Conservation (phyloP, 495 filamentous ascomycete genomes). For the Penicillium manginii region DNA sequence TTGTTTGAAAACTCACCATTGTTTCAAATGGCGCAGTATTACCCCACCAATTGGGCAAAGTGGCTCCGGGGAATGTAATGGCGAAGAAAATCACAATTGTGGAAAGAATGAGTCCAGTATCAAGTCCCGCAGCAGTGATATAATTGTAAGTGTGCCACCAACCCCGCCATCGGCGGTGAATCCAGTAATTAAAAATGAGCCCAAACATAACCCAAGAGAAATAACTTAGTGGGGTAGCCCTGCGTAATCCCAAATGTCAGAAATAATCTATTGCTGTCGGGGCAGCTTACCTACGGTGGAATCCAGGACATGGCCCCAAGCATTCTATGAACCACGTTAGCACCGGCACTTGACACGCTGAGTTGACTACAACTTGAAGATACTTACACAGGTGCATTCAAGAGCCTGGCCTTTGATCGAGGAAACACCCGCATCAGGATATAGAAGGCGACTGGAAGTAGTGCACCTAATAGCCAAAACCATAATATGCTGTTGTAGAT, state of each 20-base stretch:
- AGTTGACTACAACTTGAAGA: too few relatives aligned
- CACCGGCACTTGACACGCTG: not conserved
- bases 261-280: not conserved
- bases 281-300: slow-evolving; percentile 42
- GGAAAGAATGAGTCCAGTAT: slow-evolving; percentile 58
- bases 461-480: slow-evolving; percentile 60
- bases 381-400: slow-evolving; percentile 54
- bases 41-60: slow-evolving; percentile 59
- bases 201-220: slow-evolving; percentile 62
- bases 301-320: slow-evolving; percentile 60
- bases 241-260: not conserved
- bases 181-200: slow-evolving; percentile 59
- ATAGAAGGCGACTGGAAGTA: slow-evolving; percentile 56
- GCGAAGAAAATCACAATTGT: slow-evolving; percentile 62
- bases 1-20: slow-evolving; percentile 17
- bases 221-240: slow-evolving; percentile 61
- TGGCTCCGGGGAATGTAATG: slow-evolving; percentile 51
- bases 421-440: slow-evolving; percentile 50
- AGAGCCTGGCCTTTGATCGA: slow-evolving; percentile 46
- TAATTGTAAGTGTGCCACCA: slow-evolving; percentile 66
- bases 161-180: slow-evolving; percentile 52
- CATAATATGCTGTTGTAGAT: slow-evolving; percentile 59
- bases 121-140: slow-evolving; percentile 55
- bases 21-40: slow-evolving; percentile 47
- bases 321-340: slow-evolving; percentile 40